A percentile compares a stretch with the other conserved stretches of the same genome.
Conservation (phyloP, 169 alveolate genomes). For the Cryptosporidium ryanae region DNA sequence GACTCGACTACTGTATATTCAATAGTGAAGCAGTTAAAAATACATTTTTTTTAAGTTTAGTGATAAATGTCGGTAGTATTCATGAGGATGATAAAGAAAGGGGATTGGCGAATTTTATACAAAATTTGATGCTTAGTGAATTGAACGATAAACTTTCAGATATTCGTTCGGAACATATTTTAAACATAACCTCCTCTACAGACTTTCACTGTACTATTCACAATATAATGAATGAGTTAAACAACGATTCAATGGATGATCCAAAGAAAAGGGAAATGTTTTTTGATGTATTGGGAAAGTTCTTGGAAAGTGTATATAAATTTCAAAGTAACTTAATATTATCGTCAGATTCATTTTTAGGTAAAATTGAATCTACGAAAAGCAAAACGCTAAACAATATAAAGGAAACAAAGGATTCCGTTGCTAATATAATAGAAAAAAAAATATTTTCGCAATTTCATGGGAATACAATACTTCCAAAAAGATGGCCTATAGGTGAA, state of each 20-base stretch:
- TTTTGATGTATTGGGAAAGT: conserved; percentile 38
- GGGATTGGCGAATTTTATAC: conserved; percentile 69
- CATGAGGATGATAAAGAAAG: conserved; percentile 61
- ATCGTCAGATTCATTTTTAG: neutral
- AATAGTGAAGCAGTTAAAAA: conserved; percentile 36
- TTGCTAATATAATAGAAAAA: conserved; percentile 55
- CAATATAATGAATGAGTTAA: conserved; percentile 24
- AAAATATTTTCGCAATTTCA: conserved; percentile 45
- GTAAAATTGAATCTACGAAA: conserved; percentile 14
- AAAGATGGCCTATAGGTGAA: conserved; percentile 67
- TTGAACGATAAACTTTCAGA: conserved; percentile 9
- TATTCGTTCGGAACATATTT: conserved; percentile 4
- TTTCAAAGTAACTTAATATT: conserved; percentile 16
- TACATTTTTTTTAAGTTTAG: conserved; percentile 17
- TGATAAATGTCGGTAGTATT: conserved; percentile 48
- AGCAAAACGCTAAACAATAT: neutral
- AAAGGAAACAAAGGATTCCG: conserved; percentile 8
- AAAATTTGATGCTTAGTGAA: conserved; percentile 29
- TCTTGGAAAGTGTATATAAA: conserved; percentile 14
- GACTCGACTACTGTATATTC: conserved; percentile 60
- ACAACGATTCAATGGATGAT: neutral
- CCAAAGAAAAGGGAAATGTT: conserved; percentile 17
- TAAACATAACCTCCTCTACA: conserved; percentile 41
- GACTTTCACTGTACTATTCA: conserved; percentile 64
- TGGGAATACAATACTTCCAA: conserved; percentile 42